phyloP scores from a whole-genome alignment of 2,329 filamentous ascomycete genomes.

The Epichloe bromicola region DNA sequence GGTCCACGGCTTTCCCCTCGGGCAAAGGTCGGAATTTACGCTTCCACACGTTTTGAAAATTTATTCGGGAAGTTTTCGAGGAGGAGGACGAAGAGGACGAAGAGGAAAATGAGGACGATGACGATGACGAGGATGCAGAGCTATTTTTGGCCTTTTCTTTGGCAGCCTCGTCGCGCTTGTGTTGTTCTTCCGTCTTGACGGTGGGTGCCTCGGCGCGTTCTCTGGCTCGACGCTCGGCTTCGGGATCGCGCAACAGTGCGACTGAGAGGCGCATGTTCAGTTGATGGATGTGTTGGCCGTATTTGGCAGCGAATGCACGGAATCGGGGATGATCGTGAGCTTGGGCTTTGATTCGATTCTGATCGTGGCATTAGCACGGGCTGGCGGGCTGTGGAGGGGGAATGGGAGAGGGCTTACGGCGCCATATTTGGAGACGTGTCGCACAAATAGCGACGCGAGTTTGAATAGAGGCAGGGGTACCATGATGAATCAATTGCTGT shows the following conservation, averaged over 20 bases:
- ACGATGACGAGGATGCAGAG: neutral
- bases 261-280: constrained; percentile 54
- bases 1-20: constrained; percentile 50
- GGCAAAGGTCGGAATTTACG: constrained; percentile 51
- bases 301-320: constrained; percentile 45
- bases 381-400: neutral
- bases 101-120: neutral
- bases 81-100: neutral
- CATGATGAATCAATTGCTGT: constrained; percentile 27
- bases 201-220: constrained; percentile 52
- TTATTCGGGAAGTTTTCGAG: constrained; percentile 13
- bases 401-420: constrained; percentile 35
- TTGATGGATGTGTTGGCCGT: constrained; percentile 52
- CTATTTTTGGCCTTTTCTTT: constrained; percentile 22
- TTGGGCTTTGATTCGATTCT: constrained; percentile 55
- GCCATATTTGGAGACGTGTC: constrained; percentile 56
- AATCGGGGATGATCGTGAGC: constrained; percentile 52
- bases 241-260: constrained; percentile 41
- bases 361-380: constrained; percentile 8
- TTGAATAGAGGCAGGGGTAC: constrained; percentile 56
- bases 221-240: constrained; percentile 44
- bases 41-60: constrained; percentile 43
- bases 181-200: constrained; percentile 51
- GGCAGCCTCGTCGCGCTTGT: constrained; percentile 38
- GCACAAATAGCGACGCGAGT: constrained; percentile 49